These are phyloP conservation scores for carrot (Daucus carota) DNA, from an alignment of 129 eudicot species.

Conservation along the genomic window DH1_v3.0 NC_030384.2:41709001-41709500, in stretches of 20 bases:
- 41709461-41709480: conserved; percentile 91
- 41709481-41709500: conserved; percentile 64
- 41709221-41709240: conserved; percentile 81
- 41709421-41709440: conserved; percentile 95
- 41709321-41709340: conserved; percentile 4
- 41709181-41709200: conserved; percentile 59
- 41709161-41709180: conserved; percentile 71
- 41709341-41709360: conserved; percentile 7
- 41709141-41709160: conserved; percentile 70
- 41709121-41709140: conserved; percentile 60
- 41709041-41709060: not conserved
- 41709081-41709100: not conserved
- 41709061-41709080: not conserved
- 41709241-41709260: conserved; percentile 91
- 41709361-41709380: not conserved
- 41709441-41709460: conserved; percentile 91
- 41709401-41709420: conserved; percentile 52
- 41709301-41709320: conserved; percentile 80
- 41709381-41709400: conserved; percentile 30
- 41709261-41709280: conserved; percentile 96
- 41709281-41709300: conserved; percentile 96
- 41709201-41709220: conserved; percentile 74
- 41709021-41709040: not conserved
- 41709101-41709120: conserved; percentile 8
- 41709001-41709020: not conserved